Base-by-base conservation (phyloP, 1,139 yeast genomes). In the Diutina neorugosa region DNA sequence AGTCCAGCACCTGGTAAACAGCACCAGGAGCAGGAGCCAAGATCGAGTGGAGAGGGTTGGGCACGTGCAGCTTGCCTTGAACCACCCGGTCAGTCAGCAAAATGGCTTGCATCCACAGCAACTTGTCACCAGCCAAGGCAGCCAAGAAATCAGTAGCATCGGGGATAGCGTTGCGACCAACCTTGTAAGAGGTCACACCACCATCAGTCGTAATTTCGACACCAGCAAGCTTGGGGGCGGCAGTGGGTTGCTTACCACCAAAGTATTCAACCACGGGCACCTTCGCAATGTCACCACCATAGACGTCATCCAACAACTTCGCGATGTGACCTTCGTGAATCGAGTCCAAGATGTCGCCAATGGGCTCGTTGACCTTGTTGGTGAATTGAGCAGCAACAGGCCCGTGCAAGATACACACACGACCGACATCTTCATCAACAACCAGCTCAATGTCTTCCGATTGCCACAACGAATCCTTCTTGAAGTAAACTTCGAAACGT, bases 391-490 rank as follows among this genome's bases (percentile, higher is more conserved):
- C 97, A 62, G 98, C 96, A 63, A 94, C 98, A 52, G 99, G 99
- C 61, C 98, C 98, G 64, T 90, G 97, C 64, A 93, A 80, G 61
- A 93, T 90, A 85, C 98, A 94, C 21, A 97, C 91, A 78, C 98
- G 87, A 71, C 91, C 94, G 59, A 93, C 98, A 69, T 93, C 99
- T 65, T 86, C 91, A 62, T 80, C 98, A 59, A 88, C 93, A 65
- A 93, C 98, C 58, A 97, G 88, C 68, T 91, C 98, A 65, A 93
- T 80, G 67, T 89, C 94, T 76, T 93, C 98, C 42, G 96, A 87
- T 78, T 93, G 99, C 98, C 98, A 93, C 67, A 93, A 79, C 52
- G 98, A 91, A 71, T 93, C 99, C 76, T 93, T 93, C 82, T 93
- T 93, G 81, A 93, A 94, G 80, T 87, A 93, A 66, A 84, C 85